Base-by-base conservation (phyloP, 2,329 filamentous ascomycete species). In the Dryadomyces quercus-mongolicae region DNA sequence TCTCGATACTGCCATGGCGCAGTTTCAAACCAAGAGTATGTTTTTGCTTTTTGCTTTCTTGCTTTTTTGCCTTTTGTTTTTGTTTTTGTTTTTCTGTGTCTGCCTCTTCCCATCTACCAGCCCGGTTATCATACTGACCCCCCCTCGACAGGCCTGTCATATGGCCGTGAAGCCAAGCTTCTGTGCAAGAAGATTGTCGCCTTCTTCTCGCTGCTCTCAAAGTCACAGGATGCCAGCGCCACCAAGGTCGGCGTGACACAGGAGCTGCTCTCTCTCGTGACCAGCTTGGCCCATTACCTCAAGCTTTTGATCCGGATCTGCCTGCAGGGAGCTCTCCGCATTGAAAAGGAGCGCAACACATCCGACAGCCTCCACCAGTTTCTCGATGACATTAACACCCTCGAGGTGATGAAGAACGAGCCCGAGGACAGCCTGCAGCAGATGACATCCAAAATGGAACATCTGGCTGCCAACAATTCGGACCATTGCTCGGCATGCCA, bases 171-270 rank as follows among this genome's bases (percentile, higher is more conserved):
- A 72, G 88, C 93, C n/a, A 98, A 98, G 70, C 77, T 98, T 51
- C 80, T 98, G n/a, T 98, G 93, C 75, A 98, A 98, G 71, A 98
- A 98, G 70, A 95, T 98, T 54, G 93, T 98, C 6, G 88, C 92
- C 25, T 98, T 98, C 74, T 98, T 98, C 68, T 90, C 90, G 13
- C 74, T 98, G 18, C 76, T 98, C 9, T 95, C 92, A 6, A 95
- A 95, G 68, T 93, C 91, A 1, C 92, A 97, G 66, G 91, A 96
- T 64, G 88, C 84, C 9, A 88, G 86, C n/a, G 83, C 88, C 42
- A 80, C 88, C 55, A 93, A 96, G 66, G 81, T 97, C 45, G 93
- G 93, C 46, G 93, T 98, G 36, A 98, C 93, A 9, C 93, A 98
- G 67, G 93, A 98, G 67, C 78, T 98, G n/a, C 72, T 98, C n/a